Evolutionary conservation across 2,329 filamentous ascomycete species (phyloP), one percentile per base, ranked within the genome.

Genomic region (Parastagonospora nodorum): DNA sequence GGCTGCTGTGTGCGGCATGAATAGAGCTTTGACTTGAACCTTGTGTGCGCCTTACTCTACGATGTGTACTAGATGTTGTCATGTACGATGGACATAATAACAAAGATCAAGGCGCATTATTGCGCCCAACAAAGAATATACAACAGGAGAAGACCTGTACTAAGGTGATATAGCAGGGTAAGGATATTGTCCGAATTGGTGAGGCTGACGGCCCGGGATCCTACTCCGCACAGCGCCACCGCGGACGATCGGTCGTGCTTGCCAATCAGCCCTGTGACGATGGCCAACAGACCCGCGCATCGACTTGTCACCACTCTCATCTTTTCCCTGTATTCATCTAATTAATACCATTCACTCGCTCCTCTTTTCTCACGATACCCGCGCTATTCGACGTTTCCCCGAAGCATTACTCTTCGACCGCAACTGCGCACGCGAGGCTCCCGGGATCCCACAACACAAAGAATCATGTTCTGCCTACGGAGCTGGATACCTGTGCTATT

Each of bases 381-480:
- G 19, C 28, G 16, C 30, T 11, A 24, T 8, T 36, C 31, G 15
- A 33, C 45, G n/a, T 28, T 28, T 30, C 29, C 33, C 16, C 8
- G 14, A 32, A n/a, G 39, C 45, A 19, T 24, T 43, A 29, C 37
- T 45, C 41, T 45, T 29, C 15, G 27, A 14, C 32, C 19, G 32
- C 32, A 44, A n/a, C 15, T 19, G 40, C 45, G 51, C 56, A 53
- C 53, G 55, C 58, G 50, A 58, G 52, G 38, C 49, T 48, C 31
- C 36, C 30, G 29, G 11, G 33, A 2, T 29, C 31, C 11, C 24
- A 30, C 37, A 36, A 35, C n/a, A 41, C 33, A 15, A 42, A 41
- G 37, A 42, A 64, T 48, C 47, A 88, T 88, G 85, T 88, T 88
- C 71, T 88, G 85, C 73, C 77, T 88, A 54, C 80, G 85, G 61